Evolutionary conservation across 2,329 filamentous ascomycete species (phyloP), one percentile per base, ranked within the genome.

Genomic region (Pseudogymnoascus sp.): DNA sequence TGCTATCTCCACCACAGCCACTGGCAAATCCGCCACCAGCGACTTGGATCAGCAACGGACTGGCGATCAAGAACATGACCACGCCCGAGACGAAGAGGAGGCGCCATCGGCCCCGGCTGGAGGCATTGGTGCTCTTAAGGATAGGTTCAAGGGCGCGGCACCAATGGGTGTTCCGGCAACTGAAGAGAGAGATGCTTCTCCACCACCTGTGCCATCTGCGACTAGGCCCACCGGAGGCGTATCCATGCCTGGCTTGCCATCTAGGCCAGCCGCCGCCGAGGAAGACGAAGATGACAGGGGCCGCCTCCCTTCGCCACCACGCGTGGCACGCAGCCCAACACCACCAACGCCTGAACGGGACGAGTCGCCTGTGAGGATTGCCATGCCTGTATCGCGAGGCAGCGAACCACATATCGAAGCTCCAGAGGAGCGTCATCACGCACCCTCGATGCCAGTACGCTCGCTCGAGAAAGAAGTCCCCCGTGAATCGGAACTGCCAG

Each of bases 351-450:
- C 79, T 75, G 76, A 70, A 70, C 82, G 83, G 63, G 82, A 87
- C 59, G 78, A 80, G 56, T 97, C 91, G 1, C 93, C 93, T 5
- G 88, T 96, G 66, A 89, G 89, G 60, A 84, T 97, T 68, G 92
- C 93, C 12, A 88, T 93, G 75, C 95, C 95, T 3, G 89, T 97
- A 63, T 82, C 85, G 60, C 89, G 89, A 64, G 84, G 81, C 61
- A 78, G 64, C 3, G 80, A 80, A 63, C 78, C 80, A 4, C 79
- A 83, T 31, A 67, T 82, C 16, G 80, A 88, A 69, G 81, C 84
- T 18, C 75, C 78, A 10, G 77, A 80, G 36, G 77, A 79, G 64
- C 75, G 77, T 23, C 71, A 77, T 44, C 78, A 79, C 38, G 81
- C 83, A 25, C 82, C 82, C 16, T 78, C 84, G 2, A 79, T 93